phyloP scores from a whole-genome alignment of 139 green algal genomes.

The Picocystis salinarum region DNA sequence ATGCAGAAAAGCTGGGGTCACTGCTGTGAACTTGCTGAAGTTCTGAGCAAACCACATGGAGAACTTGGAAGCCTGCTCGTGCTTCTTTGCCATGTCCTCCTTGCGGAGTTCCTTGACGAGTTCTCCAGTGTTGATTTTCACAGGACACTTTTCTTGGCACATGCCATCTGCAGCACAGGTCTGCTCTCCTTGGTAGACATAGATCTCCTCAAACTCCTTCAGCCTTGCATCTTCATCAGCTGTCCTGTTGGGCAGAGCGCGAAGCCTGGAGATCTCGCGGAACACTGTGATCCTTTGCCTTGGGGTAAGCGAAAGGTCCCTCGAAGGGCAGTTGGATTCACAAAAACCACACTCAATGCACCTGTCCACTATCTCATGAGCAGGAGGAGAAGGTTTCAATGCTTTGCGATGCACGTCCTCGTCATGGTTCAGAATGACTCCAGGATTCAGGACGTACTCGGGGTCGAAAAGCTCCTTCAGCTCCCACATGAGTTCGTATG shows the following conservation, averaged over 20 bases:
- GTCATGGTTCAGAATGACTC: constrained; percentile 61
- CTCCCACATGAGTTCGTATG: constrained; percentile 93
- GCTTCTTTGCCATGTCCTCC: constrained; percentile 27
- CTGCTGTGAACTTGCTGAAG: constrained; percentile 42
- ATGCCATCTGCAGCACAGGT: constrained; percentile 93
- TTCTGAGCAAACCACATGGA: constrained; percentile 43
- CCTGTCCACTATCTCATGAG: constrained; percentile 50
- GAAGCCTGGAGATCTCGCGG: constrained; percentile 62
- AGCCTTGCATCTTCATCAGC: constrained; percentile 21
- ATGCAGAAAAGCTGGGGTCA: constrained; percentile 58
- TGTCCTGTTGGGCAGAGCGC: constrained; percentile 3
- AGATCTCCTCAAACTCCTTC: constrained; percentile 40
- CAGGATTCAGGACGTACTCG: constrained; percentile 74
- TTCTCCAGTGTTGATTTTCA: constrained; percentile 96
- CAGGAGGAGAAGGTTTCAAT: constrained; percentile 68
- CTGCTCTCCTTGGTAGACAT: constrained; percentile 56
- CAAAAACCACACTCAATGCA: constrained; percentile 99
- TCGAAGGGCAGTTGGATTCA: constrained; percentile 86
- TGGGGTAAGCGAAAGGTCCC: constrained; percentile 79
- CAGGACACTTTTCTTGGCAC: constrained; percentile 95
- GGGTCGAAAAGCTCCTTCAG: constrained; percentile 93
- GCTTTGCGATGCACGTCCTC: constrained; percentile 64
- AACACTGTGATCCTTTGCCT: constrained; percentile 81
- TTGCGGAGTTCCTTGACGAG: constrained; percentile 64
- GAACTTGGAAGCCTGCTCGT: not conserved